A percentile compares a stretch with the other conserved stretches of the same genome.
Conservation (phyloP, 106 monocot genomes). For the Cymbidium sinense region DNA sequence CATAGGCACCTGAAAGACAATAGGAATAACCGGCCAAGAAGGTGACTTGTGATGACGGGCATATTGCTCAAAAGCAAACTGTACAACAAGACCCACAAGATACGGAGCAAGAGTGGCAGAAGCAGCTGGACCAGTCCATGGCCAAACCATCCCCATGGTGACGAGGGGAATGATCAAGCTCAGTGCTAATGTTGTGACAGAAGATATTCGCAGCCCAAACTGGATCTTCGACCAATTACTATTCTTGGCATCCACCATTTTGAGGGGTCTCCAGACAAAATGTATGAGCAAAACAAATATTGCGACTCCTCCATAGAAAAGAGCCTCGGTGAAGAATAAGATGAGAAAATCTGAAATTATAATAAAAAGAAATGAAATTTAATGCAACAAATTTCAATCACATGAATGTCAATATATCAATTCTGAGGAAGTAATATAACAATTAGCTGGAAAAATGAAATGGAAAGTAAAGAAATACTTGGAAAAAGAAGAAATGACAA, state of each 20-base stretch:
- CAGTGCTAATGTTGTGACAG: conserved; percentile 65
- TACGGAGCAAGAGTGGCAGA: conserved; percentile 96
- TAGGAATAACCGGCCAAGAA: conserved; percentile 76
- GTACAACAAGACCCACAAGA: conserved; percentile 82
- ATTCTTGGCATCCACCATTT: conserved; percentile 15
- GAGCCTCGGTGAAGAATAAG: conserved; percentile 88
- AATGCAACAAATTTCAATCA: neutral
- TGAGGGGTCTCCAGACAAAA: conserved; percentile 41
- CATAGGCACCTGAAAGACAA: conserved; percentile 71
- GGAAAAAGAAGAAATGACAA: neutral
- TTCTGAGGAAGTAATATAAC: neutral
- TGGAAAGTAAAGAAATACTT: too few relatives aligned
- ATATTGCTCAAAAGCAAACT: conserved; percentile 90
- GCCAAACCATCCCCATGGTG: conserved; percentile 99
- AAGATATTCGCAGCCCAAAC: conserved; percentile 52
- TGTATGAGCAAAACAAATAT: conserved; percentile 71
- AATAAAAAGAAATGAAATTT: neutral
- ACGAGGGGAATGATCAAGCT: conserved; percentile 81
- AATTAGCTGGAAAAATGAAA: neutral
- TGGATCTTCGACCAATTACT: conserved; percentile 24
- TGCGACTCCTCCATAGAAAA: conserved; percentile 82
- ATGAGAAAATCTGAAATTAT: conserved; percentile 98
- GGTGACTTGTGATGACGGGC: conserved; percentile 52
- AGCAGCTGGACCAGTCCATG: conserved; percentile 96
- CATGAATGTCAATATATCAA: neutral